phyloP scores from a whole-genome alignment of 768 basidiomycete species.

The Lentinula sp. region DNA sequence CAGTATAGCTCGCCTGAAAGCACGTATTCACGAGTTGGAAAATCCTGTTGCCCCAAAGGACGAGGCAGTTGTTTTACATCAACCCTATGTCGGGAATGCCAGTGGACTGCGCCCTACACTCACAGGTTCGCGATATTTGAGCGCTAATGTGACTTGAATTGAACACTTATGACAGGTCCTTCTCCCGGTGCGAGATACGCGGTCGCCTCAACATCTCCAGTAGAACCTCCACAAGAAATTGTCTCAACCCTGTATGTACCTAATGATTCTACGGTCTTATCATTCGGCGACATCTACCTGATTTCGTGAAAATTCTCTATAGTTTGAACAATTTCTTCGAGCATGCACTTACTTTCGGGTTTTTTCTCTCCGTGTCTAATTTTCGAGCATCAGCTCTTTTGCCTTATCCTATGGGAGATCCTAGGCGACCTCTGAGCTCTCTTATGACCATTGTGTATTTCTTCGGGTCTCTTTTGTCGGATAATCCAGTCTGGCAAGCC shows the following conservation, averaged over 20 bases:
- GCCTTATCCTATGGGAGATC: conserved; percentile 24
- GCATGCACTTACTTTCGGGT: conserved; percentile 45
- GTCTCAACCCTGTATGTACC: conserved; percentile 23
- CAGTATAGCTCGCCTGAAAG: conserved; percentile 38
- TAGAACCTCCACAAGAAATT: conserved; percentile 26
- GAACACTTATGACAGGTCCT: background rate
- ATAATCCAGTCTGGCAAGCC: conserved; percentile 17
- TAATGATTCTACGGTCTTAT: background rate
- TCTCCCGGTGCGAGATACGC: background rate
- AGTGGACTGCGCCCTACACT: background rate
- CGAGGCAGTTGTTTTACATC: conserved; percentile 23
- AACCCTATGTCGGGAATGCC: conserved; percentile 24
- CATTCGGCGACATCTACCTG: background rate
- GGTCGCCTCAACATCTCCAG: background rate
- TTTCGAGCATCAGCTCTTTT: conserved; percentile 34
- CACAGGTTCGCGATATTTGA: background rate
- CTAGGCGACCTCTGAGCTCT: conserved; percentile 28
- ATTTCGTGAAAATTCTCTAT: background rate
- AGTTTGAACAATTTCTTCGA: conserved; percentile 36
- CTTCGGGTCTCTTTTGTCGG: conserved; percentile 26
- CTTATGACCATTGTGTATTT: conserved; percentile 33
- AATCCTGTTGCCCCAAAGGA: conserved; percentile 22
- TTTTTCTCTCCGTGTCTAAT: conserved; percentile 48
- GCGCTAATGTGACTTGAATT: background rate
- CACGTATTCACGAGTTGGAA: conserved; percentile 41